These are phyloP conservation scores for Pestalotiopsis sp. DNA, from an alignment of 2,329 filamentous ascomycete species.

Conservation along the genomic window DNA sequence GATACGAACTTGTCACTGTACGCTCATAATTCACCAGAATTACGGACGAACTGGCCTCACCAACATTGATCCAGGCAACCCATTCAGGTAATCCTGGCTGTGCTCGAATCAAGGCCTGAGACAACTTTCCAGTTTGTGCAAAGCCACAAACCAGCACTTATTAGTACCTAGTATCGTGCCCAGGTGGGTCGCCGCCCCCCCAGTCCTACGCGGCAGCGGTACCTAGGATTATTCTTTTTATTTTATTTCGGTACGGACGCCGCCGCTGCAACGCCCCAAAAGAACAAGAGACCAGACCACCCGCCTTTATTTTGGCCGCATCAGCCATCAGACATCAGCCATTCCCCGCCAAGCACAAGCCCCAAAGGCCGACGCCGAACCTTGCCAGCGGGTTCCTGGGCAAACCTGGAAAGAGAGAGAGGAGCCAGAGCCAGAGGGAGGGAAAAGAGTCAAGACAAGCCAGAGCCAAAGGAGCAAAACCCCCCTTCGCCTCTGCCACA, in stretches of 20 bases:
- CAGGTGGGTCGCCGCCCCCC: not conserved
- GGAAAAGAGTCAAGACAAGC: not conserved
- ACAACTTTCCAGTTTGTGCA: not conserved
- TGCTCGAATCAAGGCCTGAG: not conserved
- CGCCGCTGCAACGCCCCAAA: not conserved
- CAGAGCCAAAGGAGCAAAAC: not conserved
- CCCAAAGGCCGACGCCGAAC: not conserved
- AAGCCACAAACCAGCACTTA: not conserved
- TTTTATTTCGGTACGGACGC: not conserved
- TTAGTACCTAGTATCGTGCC: not conserved
- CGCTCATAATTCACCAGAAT: not conserved
- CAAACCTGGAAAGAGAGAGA: not conserved
- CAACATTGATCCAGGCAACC: not conserved
- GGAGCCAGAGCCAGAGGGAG: not conserved
- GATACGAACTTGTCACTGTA: not conserved
- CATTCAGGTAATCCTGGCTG: not conserved
- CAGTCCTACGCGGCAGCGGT: not conserved
- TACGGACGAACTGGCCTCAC: not conserved
- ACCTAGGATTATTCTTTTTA: not conserved
- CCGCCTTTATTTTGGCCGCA: not conserved
- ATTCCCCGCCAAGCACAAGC: not conserved
- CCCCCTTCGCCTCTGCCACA: constrained; percentile 9
- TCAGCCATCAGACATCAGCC: not conserved
- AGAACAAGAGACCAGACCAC: not conserved
- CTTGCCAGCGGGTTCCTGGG: not conserved